Conservation (phyloP, 345 rosid genomes). For the Brassica carinata region DNA sequence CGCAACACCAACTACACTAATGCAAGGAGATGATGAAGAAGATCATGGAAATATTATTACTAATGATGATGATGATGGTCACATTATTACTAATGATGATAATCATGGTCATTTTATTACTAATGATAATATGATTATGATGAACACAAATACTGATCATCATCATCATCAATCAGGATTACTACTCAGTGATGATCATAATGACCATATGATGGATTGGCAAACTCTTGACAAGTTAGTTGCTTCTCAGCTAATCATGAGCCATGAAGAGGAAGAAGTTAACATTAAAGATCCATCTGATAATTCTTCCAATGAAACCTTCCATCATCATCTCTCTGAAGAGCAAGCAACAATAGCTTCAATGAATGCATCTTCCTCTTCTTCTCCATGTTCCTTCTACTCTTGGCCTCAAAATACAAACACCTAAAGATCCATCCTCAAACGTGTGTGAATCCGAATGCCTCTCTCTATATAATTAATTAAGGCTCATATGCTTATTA, state of each 20-base stretch:
- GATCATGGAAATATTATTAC: slow-evolving; percentile 16
- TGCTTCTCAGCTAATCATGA: slow-evolving; percentile 42
- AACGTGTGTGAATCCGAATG: slow-evolving; percentile 5
- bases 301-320: slow-evolving; percentile 37
- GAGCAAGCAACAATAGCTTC: slow-evolving; percentile 37
- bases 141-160: no score
- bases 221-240: slow-evolving; percentile 43
- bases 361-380: slow-evolving; percentile 30
- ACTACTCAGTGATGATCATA: slow-evolving; percentile 31
- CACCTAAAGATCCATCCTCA: slow-evolving; percentile 17
- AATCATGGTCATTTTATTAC: no score
- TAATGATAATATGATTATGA: no score
- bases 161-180: slow-evolving; percentile 15
- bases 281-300: slow-evolving; percentile 36
- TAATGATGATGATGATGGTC: slow-evolving; percentile 22
- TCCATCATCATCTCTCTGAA: slow-evolving; percentile 32
- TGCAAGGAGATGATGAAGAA: slow-evolving; percentile 31
- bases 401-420: slow-evolving; percentile 41
- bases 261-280: slow-evolving; percentile 40
- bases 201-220: slow-evolving; percentile 44
- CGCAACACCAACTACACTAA: slow-evolving; percentile 24
- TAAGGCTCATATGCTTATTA: neutral
- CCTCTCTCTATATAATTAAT: slow-evolving; percentile 13
- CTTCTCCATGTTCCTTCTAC: slow-evolving; percentile 39
- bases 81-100: neutral